Percentiles rank a stretch among this genome's conserved stretches.
Conservation (phyloP, 176 grass and related monocot species). For the Avena atlantica region DNA sequence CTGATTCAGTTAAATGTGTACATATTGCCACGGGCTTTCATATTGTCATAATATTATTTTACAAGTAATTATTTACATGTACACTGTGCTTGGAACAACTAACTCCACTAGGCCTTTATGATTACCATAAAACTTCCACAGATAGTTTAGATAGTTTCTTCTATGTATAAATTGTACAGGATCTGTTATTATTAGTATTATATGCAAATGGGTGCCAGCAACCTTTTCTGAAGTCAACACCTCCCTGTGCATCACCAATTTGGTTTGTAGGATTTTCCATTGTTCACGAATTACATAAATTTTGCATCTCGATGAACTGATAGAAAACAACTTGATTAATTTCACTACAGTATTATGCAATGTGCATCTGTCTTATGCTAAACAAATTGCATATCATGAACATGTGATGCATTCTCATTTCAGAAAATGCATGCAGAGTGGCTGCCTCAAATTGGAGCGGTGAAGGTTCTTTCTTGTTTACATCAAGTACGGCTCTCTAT, state of each 20-base stretch:
- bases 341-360: not conserved
- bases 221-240: not conserved
- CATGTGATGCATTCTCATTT: constrained; percentile 43
- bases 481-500: constrained; percentile 83
- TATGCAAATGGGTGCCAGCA: not conserved
- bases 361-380: constrained; percentile 17
- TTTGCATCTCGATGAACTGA: not conserved
- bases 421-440: constrained; percentile 57
- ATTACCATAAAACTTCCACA: not conserved
- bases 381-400: constrained; percentile 21
- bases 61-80: not conserved
- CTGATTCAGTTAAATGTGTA: not conserved
- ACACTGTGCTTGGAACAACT: not conserved
- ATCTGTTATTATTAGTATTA: not conserved
- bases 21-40: not conserved
- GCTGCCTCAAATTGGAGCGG: constrained; percentile 88
- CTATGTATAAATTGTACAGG: not conserved
- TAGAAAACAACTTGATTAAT: constrained; percentile 10
- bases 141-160: not conserved
- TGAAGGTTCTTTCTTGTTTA: constrained; percentile 92
- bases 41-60: not conserved
- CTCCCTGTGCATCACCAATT: constrained; percentile 2
- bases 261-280: constrained; percentile 8
- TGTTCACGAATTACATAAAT: not conserved
- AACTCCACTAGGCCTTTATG: not conserved